phyloP scores from a whole-genome alignment of 169 alveolate species.

The Cyclospora cayetanensis region DNA sequence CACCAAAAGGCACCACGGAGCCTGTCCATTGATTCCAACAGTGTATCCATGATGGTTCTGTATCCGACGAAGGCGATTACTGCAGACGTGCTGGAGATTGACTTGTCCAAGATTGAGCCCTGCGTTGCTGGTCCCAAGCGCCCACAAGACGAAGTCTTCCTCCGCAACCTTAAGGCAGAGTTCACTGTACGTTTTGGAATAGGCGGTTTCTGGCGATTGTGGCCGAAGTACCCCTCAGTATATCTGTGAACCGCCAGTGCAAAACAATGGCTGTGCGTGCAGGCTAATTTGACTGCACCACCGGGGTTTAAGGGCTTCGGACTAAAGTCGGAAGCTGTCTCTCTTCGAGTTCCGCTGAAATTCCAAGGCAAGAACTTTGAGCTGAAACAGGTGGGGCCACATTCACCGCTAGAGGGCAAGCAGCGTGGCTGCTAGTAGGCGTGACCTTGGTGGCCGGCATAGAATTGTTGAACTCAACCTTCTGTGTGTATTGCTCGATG shows the following conservation, averaged over 20 bases:
- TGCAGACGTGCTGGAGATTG: constrained; percentile 87
- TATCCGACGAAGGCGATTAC: constrained; percentile 43
- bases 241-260: too few relatives aligned
- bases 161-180: constrained; percentile 88
- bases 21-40: not conserved
- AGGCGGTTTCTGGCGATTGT: too few relatives aligned
- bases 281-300: constrained; percentile 79
- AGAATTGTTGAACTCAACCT: constrained; percentile 67
- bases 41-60: not conserved
- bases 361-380: constrained; percentile 55
- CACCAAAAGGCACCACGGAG: not conserved
- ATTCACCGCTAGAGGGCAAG: not conserved
- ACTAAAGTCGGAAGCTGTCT: constrained; percentile 51
- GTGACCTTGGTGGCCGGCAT: not conserved
- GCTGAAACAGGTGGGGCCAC: constrained; percentile 58
- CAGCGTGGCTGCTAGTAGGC: not conserved
- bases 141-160: constrained; percentile 95
- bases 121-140: constrained; percentile 97
- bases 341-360: not conserved
- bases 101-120: constrained; percentile 92
- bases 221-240: too few relatives aligned
- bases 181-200: constrained; percentile 76
- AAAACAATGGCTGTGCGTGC: not conserved
- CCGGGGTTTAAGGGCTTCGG: constrained; percentile 91
- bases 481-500: constrained; percentile 78